These are phyloP conservation scores for Pythium brassicae DNA, from an alignment of 352 stramenopile genomes.

Conservation along the genomic window DNA sequence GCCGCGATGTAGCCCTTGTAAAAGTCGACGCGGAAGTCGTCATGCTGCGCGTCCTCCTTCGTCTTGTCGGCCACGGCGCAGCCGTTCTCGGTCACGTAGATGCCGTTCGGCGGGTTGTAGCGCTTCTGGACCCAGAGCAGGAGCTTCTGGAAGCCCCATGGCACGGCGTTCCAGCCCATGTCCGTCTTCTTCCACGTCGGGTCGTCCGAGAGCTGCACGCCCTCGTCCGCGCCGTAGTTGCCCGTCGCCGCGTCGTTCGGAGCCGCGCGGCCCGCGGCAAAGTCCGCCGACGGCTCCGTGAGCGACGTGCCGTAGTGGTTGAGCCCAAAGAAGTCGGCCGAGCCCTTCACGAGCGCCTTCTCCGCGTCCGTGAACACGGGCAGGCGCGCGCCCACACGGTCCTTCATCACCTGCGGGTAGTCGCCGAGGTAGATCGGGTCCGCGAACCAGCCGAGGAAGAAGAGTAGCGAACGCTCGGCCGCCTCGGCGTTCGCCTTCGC, in stretches of 20 bases:
- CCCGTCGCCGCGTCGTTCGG: conserved; percentile 14
- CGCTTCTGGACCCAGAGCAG: conserved; percentile 87
- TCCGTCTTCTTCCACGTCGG: conserved; percentile 70
- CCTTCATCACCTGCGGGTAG: conserved; percentile 90
- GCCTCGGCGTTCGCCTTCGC: conserved; percentile 61
- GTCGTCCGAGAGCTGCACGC: conserved; percentile 33
- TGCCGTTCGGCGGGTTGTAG: conserved; percentile 70
- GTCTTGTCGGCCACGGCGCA: conserved; percentile 57
- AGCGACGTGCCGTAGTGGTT: conserved; percentile 91
- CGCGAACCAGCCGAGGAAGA: conserved; percentile 89
- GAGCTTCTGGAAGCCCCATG: conserved; percentile 83
- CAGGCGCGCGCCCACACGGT: conserved; percentile 73
- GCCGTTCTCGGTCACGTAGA: conserved; percentile 93
- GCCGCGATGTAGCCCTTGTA: conserved; percentile 79
- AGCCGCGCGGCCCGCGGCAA: conserved; percentile 14
- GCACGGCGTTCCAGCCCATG: conserved; percentile 78
- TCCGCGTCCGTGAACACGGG: conserved; percentile 87
- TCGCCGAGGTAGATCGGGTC: conserved; percentile 91
- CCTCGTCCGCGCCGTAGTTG: conserved; percentile 37
- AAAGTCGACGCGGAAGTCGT: conserved; percentile 78
- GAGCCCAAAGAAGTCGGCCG: conserved; percentile 92
- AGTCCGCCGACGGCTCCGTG: conserved; percentile 34
- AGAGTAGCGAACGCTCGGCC: conserved; percentile 77
- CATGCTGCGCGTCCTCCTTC: conserved; percentile 67
- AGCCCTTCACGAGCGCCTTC: conserved; percentile 72